Evolutionary conservation across 768 basidiomycete genomes (phyloP), one percentile per base, ranked within the genome.

Genomic region (Agrocybe pediades): DNA sequence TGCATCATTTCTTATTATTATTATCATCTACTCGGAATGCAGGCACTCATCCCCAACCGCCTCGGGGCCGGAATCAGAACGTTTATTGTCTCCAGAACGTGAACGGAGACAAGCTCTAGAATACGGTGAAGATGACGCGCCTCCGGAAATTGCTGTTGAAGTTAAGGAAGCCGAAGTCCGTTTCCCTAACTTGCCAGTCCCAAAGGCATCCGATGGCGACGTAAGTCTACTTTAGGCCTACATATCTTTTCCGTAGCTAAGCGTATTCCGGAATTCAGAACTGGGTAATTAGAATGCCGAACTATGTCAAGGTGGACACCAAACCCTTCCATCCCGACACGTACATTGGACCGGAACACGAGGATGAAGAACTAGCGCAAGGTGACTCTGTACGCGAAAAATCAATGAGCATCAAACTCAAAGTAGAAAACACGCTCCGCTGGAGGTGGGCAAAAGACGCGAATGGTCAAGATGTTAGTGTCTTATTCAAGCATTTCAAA

Each of bases 241-340:
- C 42, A 46, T 55, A 15, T 42, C 27, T 48, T 45, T 36, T 19
- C 15, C 42, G 46, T 36, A 39, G 20, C 25, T 36, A 42, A 44
- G 41, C 6, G 19, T 46, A 44, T 36, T 27, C 23, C 27, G 49
- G 55, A 27, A 54, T n/a, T 46, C 57, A 93, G 92, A 85, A 87
- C 60, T 98, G 95, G 95, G 88, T 94, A 48, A 84, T 96, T 51
- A 86, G 92, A 39, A 84, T 97, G 68, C 97, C 96, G n/a, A 92
- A 91, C 65, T 97, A 92, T 65, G 86, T 99, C 52, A 87, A 88
- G 64, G 80, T 97, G 47, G 92, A 95, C 62, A 82, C 92, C 1
- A 88, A 89, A 57, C 92, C 96, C 0, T 99, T 92, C 65, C 92
- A 95, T 65, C 84, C 87, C 11, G 87, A 93, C 51, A 88, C 87